Percentiles rank a stretch among this genome's conserved stretches.
Evolutionary conservation across 169 alveolate genomes (phyloP).

Genomic region (Amoebophrya sp.): DNA sequence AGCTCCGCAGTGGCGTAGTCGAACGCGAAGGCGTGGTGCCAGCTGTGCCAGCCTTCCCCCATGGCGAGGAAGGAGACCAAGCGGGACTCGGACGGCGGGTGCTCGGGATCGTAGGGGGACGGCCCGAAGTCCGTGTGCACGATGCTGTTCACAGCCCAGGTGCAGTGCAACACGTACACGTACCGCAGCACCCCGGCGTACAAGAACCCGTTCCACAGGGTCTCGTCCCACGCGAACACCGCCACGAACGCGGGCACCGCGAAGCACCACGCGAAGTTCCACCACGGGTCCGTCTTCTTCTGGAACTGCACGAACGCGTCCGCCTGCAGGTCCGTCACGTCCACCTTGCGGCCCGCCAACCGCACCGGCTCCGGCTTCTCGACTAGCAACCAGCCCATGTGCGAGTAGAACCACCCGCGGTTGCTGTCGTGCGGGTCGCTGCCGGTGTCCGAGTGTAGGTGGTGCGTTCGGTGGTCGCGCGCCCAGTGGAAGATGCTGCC

Average conservation of each 20-base stretch:
- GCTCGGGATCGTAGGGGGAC: conserved; percentile 46
- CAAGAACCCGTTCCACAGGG: conserved; percentile 30
- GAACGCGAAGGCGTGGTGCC: conserved; percentile 72
- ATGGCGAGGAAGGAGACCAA: conserved; percentile 64
- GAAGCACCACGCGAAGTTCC: conserved; percentile 64
- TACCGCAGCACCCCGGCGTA: conserved; percentile 36
- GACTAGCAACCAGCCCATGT: conserved; percentile 72
- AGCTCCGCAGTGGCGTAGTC: conserved; percentile 71
- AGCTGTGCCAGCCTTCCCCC: conserved; percentile 80
- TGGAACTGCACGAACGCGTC: conserved; percentile 51
- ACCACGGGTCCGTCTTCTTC: conserved; percentile 58
- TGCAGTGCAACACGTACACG: conserved; percentile 29
- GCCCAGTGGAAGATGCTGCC: conserved; percentile 74
- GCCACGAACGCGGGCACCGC: conserved; percentile 57
- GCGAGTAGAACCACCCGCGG: conserved; percentile 69
- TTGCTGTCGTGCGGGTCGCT: conserved; percentile 70
- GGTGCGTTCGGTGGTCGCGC: conserved; percentile 69
- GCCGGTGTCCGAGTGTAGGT: conserved; percentile 64
- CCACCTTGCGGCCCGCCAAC: conserved; percentile 37
- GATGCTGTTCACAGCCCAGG: conserved; percentile 37
- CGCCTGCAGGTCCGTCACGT: background rate
- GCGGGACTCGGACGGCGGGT: conserved; percentile 48
- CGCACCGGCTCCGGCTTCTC: conserved; percentile 50
- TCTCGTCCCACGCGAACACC: conserved; percentile 9
- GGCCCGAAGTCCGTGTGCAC: conserved; percentile 32